Percentiles rank a stretch among this genome's conserved stretches.
These are phyloP conservation scores for Diplodia seriata DNA, from an alignment of 2,329 filamentous ascomycete species.

Conservation along the genomic window DNA sequence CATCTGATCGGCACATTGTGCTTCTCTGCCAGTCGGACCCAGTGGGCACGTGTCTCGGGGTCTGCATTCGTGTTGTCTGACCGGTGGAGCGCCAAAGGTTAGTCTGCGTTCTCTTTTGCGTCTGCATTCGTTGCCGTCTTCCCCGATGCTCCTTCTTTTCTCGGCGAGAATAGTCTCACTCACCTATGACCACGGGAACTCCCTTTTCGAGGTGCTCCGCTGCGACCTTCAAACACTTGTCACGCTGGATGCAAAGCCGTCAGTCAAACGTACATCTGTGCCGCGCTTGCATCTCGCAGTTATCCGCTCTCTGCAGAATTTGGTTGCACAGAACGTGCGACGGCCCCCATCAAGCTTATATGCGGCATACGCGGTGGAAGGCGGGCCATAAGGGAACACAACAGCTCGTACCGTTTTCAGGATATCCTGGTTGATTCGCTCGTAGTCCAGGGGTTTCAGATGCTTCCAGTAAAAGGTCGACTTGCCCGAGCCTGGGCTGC, in stretches of 20 bases:
- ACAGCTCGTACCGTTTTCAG: slow-evolving; percentile 70
- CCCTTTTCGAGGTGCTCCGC: slow-evolving; percentile 68
- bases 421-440: slow-evolving; percentile 87
- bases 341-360: slow-evolving; percentile 32
- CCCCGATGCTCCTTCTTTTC: slow-evolving; percentile 3
- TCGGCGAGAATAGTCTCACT: slow-evolving; percentile 44
- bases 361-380: slow-evolving; percentile 15
- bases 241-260: slow-evolving; percentile 54
- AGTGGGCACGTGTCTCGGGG: slow-evolving; percentile 75
- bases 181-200: slow-evolving; percentile 78
- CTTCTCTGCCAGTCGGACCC: slow-evolving; percentile 76
- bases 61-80: slow-evolving; percentile 96
- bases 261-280: slow-evolving; percentile 40
- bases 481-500: slow-evolving; percentile 88
- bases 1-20: slow-evolving; percentile 79
- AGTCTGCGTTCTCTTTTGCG: slow-evolving; percentile 10
- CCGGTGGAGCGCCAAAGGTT: background rate
- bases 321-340: slow-evolving; percentile 39
- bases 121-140: slow-evolving; percentile 8
- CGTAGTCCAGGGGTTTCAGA: slow-evolving; percentile 79
- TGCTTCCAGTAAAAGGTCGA: slow-evolving; percentile 86
- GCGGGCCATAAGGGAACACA: slow-evolving; percentile 32
- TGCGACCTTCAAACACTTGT: slow-evolving; percentile 74
- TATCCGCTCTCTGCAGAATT: slow-evolving; percentile 17
- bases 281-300: slow-evolving; percentile 32